phyloP scores from a whole-genome alignment of 2,329 filamentous ascomycete genomes.

The Trichoderma arundinaceum region DNA sequence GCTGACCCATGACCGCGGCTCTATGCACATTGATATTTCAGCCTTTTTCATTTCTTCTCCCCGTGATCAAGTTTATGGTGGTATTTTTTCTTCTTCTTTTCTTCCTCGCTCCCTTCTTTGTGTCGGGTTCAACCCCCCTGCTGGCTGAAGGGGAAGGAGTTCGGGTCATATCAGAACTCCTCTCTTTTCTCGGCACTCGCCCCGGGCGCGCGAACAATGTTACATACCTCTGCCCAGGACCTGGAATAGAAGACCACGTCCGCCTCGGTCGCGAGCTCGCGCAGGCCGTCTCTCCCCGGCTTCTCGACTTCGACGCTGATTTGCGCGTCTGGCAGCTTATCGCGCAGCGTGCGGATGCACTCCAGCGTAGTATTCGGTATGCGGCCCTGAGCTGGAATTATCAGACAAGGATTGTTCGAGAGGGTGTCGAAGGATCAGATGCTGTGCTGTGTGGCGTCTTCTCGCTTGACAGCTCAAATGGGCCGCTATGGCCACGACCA shows the following conservation, averaged over 20 bases:
- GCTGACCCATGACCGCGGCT: conserved; percentile 52
- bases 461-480: conserved; percentile 4
- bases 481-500: conserved; percentile 2
- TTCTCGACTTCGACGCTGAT: conserved; percentile 78
- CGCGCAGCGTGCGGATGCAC: conserved; percentile 64
- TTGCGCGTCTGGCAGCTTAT: conserved; percentile 49
- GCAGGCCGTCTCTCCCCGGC: conserved; percentile 64
- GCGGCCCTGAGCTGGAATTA: conserved; percentile 57
- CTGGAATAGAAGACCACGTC: conserved; percentile 77
- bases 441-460: conserved; percentile 3
- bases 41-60: conserved; percentile 1
- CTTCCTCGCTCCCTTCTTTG: not conserved
- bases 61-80: not conserved
- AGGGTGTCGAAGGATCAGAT: conserved; percentile 13
- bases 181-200: not conserved
- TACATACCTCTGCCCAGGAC: conserved; percentile 69
- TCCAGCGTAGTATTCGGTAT: conserved; percentile 64
- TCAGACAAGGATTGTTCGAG: conserved; percentile 20
- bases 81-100: not conserved
- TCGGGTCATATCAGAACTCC: not conserved
- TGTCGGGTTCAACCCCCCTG: not conserved
- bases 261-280: conserved; percentile 63
- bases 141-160: not conserved
- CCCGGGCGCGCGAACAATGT: not conserved
- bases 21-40: conserved; percentile 35